A percentile compares a stretch with the other conserved stretches of the same genome.
Conservation (phyloP, 169 alveolate genomes). For the Eimeria praecox region DNA sequence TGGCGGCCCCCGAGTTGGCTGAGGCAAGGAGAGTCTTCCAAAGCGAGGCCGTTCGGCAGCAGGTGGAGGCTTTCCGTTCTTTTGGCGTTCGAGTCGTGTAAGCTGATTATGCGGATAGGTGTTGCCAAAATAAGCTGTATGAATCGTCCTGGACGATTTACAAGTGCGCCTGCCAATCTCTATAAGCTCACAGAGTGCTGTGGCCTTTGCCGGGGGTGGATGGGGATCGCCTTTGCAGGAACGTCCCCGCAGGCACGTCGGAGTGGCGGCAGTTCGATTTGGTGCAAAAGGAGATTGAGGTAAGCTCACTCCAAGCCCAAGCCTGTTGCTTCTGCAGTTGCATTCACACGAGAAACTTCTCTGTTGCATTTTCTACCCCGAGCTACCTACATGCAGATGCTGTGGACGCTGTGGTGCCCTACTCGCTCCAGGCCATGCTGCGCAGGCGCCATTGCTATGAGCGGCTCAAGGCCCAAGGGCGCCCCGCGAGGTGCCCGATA, state of each 20-base stretch:
- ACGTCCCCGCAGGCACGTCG: slow-evolving; percentile 61
- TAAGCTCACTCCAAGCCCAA: neutral
- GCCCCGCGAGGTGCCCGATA: slow-evolving; percentile 43
- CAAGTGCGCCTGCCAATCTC: neutral
- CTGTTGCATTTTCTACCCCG: neutral
- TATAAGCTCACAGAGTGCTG: neutral
- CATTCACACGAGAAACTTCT: neutral
- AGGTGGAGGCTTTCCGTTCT: slow-evolving; percentile 52
- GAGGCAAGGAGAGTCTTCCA: neutral
- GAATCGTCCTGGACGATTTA: neutral
- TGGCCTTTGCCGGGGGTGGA: neutral
- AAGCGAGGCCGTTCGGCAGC: slow-evolving; percentile 4
- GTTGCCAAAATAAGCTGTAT: neutral
- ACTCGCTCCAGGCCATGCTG: neutral
- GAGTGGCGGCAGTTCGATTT: slow-evolving; percentile 56
- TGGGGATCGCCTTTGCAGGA: slow-evolving; percentile 9
- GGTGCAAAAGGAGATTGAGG: slow-evolving; percentile 49
- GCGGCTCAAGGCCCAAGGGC: slow-evolving; percentile 63
- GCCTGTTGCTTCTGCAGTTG: neutral
- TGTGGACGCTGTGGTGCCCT: neutral
- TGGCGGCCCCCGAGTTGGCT: neutral
- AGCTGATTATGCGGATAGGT: neutral
- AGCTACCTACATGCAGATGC: neutral
- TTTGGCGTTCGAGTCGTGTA: slow-evolving; percentile 70
- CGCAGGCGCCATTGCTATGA: slow-evolving; percentile 69